Base-by-base conservation (phyloP, 140 eudicot genomes). In the Ambrosia hybrid region DNA sequence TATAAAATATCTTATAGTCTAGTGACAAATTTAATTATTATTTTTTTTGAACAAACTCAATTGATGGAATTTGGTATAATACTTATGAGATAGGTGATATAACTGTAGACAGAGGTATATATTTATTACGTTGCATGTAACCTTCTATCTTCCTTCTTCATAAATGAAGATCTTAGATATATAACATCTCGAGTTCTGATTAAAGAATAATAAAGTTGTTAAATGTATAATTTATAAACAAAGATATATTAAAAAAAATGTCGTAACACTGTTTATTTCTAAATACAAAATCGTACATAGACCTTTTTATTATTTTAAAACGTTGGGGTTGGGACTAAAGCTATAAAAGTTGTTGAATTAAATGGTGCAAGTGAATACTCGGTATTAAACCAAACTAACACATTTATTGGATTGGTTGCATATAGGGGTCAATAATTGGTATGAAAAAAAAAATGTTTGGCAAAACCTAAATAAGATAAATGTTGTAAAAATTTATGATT, bases 341-440 rank as follows among this genome's bases (percentile, higher is more conserved):
- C 30, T 43, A 67, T 67, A 67, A n/a, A 67, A 67, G 72, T 74
- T 51, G 72, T 74, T 74, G 78, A 64, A 74, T 63, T 74, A 74
- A 74, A 65, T 73, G 78, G 57, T 73, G 64, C 78, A 37, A 73
- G 78, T 76, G 71, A 68, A 68, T 17, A 39, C 70, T 49, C 69
- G 4, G 48, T 43, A 43, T 43, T 43, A 43, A 76, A 68, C 9
- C 65, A 59, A 68, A 76, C 63, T 76, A 76, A 68, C 74, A 68
- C 70, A 68, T 67, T 76, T 9, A 76, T 58, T 58, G 80, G 80
- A 76, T 68, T 68, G 64, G 80, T 68, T 76, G 64, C 70, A 58
- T 51, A 41, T 13, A 15, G 57, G 75, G 55, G 37, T 76, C 57
- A 59, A 11, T 36, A 34, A 59, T 76, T 76, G 51, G 14, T 73